These are phyloP conservation scores for maize (Zea mays) DNA, from an alignment of 176 grass and related monocot species.

Conservation along the genomic window Zm-B73-REFERENCE-NAM-5.0 NC_050096.1:20155001-20155500, in stretches of 20 bases:
- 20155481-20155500: too few relatives aligned
- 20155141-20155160: constrained; percentile 71
- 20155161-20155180: constrained; percentile 69
- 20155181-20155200: constrained; percentile 60
- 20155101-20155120: constrained; percentile 71
- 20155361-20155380: background rate
- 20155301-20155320: background rate
- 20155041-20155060: constrained; percentile 63
- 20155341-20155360: background rate
- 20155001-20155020: constrained; percentile 37
- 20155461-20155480: too few relatives aligned
- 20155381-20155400: constrained; percentile 4
- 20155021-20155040: constrained; percentile 86
- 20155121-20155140: constrained; percentile 86
- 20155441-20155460: background rate
- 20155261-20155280: background rate
- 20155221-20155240: background rate
- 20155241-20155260: background rate
- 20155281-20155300: constrained; percentile 18
- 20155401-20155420: background rate
- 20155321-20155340: constrained; percentile 9
- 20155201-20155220: background rate
- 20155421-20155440: background rate
- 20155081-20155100: constrained; percentile 53
- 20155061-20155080: constrained; percentile 65